Conservation (phyloP, 352 stramenopile genomes). For the Aphanomyces stellatus region DNA sequence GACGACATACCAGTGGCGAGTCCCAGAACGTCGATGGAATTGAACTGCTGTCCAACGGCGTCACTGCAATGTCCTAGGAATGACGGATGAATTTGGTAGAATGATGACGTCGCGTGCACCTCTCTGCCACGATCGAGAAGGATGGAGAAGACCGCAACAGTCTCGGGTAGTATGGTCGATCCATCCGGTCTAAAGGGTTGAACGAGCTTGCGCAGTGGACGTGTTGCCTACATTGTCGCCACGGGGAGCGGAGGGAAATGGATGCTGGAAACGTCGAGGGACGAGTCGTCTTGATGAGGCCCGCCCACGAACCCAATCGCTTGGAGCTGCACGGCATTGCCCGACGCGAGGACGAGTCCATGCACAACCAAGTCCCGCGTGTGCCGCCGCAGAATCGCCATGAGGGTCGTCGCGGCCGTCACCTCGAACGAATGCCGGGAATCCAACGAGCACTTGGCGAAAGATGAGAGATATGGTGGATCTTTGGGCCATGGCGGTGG, state of each 20-base stretch:
- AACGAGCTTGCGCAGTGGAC: neutral
- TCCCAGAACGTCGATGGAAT: neutral
- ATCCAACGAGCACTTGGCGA: neutral
- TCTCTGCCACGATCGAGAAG: neutral
- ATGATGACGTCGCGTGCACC: neutral
- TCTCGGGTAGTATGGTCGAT: neutral
- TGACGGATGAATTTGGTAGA: neutral
- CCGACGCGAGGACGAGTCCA: neutral
- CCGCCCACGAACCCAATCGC: neutral
- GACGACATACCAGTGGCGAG: neutral
- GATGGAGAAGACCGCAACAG: neutral
- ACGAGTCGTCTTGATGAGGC: neutral
- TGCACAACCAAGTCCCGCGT: neutral
- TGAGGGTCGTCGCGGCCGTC: neutral
- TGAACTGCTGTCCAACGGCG: neutral
- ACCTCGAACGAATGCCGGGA: neutral
- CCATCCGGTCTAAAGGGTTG: neutral
- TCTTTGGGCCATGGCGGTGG: neutral
- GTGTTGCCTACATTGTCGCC: neutral
- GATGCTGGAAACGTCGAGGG: neutral
- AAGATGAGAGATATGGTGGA: conserved; percentile 2
- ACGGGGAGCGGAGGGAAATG: neutral
- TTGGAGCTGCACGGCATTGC: neutral
- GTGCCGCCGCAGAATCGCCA: conserved; percentile 7
- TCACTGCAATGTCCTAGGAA: neutral